Base-by-base conservation (phyloP, 176 grass and related monocot species). In the Puccinellia tenuiflora region DNA sequence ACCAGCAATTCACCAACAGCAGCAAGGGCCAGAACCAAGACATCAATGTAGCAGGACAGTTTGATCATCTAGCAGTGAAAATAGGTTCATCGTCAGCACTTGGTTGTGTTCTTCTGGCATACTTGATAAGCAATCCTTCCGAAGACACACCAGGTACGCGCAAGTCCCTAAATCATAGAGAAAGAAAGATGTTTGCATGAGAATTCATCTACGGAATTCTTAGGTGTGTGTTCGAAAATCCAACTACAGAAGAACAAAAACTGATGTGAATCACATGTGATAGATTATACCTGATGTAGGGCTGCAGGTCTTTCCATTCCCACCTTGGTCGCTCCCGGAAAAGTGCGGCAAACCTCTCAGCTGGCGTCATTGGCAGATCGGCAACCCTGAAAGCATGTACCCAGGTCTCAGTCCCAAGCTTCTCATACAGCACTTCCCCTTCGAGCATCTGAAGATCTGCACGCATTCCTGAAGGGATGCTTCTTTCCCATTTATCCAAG, bases 71-170 rank as follows among this genome's bases (percentile, higher is more conserved):
- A 79, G 92, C 85, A 66, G 86, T 95, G 29, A 98, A 98, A 86
- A 90, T 90, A 18, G 96, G 92, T 16, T 93, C 96, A 1, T 67
- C 79, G 9, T 95, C 91, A 57, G 96, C 89, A 7, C 47, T 93
- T 73, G 92, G 90, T 22, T 98, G 96, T 5, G 84, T 91, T 86
- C 85, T 84, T 90, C 96, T 88, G 15, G 96, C 91, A 45, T 95
- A 93, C 85, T 98, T 98, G 42, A 98, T 95, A n/a, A 98, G 92
- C 85, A 98, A 79, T 55, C 96, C 92, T 95, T 98, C 96, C 13
- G 82, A 93, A 57, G 96, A 98, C 2, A 86, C 24, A 57, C 89
- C 92, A 25, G 96, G 92, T n/a, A 91, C 62, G 1, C 83, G 62
- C 84, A 95, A 78, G 61, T 95, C 89, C 87, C 96, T 98, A 69